Evolutionary conservation across 345 rosid genomes (phyloP).

Genomic region (Firmiana major): DNA sequence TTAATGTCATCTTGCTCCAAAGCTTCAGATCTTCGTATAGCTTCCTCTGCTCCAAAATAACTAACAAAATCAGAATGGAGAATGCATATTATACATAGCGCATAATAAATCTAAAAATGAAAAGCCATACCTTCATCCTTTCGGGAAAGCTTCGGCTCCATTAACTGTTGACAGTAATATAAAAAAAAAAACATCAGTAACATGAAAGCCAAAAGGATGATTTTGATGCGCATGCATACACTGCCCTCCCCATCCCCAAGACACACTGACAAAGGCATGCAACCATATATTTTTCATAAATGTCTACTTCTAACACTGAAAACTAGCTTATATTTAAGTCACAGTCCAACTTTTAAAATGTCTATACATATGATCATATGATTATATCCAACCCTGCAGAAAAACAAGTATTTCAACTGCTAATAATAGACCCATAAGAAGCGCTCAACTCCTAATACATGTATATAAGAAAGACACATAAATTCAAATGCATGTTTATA

Average conservation of each 20-base stretch:
- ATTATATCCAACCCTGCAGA: too few relatives aligned
- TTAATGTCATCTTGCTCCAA: slow-evolving; percentile 55
- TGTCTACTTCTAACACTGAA: too few relatives aligned
- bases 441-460: not conserved
- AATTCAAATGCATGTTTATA: not conserved
- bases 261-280: not conserved
- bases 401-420: not conserved
- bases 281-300: too few relatives aligned
- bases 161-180: slow-evolving; percentile 46
- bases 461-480: not conserved
- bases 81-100: not conserved
- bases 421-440: not conserved
- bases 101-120: slow-evolving; percentile 9
- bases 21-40: slow-evolving; percentile 62
- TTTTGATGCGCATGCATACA: not conserved
- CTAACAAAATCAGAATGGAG: slow-evolving; percentile 4
- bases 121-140: slow-evolving; percentile 76
- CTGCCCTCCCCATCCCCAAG: not conserved
- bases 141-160: slow-evolving; percentile 67
- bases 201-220: slow-evolving; percentile 14
- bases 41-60: slow-evolving; percentile 60
- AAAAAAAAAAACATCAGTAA: slow-evolving; percentile 24
- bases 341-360: not conserved
- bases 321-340: not conserved
- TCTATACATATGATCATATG: not conserved